phyloP scores from a whole-genome alignment of 2,329 filamentous ascomycete species.

The Cordyceps farinosa region DNA sequence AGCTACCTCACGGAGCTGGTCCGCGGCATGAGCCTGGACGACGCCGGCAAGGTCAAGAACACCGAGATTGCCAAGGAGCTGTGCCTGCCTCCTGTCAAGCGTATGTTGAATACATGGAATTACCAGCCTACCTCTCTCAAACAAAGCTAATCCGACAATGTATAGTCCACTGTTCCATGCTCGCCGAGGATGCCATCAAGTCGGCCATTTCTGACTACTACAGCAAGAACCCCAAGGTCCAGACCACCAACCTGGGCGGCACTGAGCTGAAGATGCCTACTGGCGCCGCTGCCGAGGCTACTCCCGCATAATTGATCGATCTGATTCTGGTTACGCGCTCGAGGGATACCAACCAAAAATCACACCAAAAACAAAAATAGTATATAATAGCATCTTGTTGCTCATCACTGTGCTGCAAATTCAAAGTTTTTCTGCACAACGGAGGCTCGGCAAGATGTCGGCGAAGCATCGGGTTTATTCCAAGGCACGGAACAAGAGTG shows the following conservation, averaged over 20 bases:
- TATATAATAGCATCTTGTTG: conserved; percentile 3
- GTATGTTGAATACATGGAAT: conserved; percentile 47
- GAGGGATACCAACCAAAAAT: conserved; percentile 8
- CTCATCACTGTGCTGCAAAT: neutral
- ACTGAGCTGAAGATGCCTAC: conserved; percentile 51
- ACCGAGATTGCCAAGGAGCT: conserved; percentile 98
- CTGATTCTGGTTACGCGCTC: neutral
- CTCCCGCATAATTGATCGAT: conserved; percentile 18
- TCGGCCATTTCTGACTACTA: conserved; percentile 88
- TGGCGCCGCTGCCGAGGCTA: conserved; percentile 45
- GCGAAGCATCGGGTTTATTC: neutral
- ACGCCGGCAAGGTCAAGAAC: conserved; percentile 89
- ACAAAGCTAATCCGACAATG: conserved; percentile 26
- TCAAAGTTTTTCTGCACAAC: neutral
- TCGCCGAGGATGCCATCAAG: conserved; percentile 89
- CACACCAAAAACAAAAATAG: neutral
- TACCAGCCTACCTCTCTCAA: neutral
- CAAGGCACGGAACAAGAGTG: neutral
- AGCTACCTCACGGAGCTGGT: conserved; percentile 97
- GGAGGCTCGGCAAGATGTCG: neutral
- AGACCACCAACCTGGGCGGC: conserved; percentile 71
- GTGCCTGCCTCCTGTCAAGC: conserved; percentile 81
- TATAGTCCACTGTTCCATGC: conserved; percentile 84
- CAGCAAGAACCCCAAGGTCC: conserved; percentile 60
- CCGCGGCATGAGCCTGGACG: conserved; percentile 89